Evolutionary conservation across 352 stramenopile genomes (phyloP), one percentile per base, ranked within the genome.

Genomic region (Bremia lactucae): DNA sequence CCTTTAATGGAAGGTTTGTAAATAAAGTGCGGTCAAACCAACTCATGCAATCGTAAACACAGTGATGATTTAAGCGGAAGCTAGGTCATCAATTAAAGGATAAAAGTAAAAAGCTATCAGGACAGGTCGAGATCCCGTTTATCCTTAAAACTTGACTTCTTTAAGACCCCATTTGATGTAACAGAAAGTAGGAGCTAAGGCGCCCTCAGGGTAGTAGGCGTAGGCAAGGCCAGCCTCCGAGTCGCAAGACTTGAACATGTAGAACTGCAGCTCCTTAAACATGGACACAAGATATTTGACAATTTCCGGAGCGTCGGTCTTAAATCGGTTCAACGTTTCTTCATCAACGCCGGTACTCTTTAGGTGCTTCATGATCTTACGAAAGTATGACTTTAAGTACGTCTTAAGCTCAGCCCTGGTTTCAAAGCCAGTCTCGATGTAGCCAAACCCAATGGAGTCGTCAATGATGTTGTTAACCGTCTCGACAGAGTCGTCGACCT

Each of bases 121-220:
- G n/a, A n/a, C n/a, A n/a, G n/a, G n/a, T n/a, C n/a, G n/a, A n/a
- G n/a, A n/a, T n/a, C n/a, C n/a, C n/a, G n/a, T n/a, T n/a, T n/a
- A 28, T 49, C 39, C 55, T 76, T 75, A 81, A 46, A 81, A 81
- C 58, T 81, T 81, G 55, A 77, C 63, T 52, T 81, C 68, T 65
- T 81, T 81, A 16, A 81, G 58, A 35, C 68, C 68, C 68, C 68
- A 81, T 55, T 75, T 81, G 52, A 81, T 77, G 65, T 77, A 81
- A 47, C 71, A 59, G 52, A 81, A 81, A 33, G 48, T 58, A 28
- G 68, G 68, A 33, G 68, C 59, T 20, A 71, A 11, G 19, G 63
- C 68, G 35, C 68, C 68, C 18, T 81, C 68, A 24, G 67, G 67
- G 59, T 81, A 81, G 56, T 75, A 81, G 46, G 68, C 63, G 64